phyloP scores from a whole-genome alignment of 2,329 filamentous ascomycete genomes.

The Exophiala mesophila region DNA sequence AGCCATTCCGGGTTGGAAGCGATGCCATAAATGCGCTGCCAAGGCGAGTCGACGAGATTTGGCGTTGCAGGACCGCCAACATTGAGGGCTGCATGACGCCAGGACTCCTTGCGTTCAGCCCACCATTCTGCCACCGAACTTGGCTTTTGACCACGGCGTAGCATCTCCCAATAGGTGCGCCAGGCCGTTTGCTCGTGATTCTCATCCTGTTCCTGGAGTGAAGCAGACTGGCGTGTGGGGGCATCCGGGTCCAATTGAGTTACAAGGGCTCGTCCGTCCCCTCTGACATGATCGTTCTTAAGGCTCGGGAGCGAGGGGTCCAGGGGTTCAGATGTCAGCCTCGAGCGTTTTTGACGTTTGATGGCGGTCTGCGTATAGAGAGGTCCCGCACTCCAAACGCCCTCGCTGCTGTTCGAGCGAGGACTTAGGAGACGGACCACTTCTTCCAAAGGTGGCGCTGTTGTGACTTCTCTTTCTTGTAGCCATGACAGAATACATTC shows the following conservation, averaged over 20 bases:
- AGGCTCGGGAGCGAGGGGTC: slow-evolving; percentile 57
- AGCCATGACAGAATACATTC: slow-evolving; percentile 80
- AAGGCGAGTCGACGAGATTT: slow-evolving; percentile 33
- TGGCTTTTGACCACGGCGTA: slow-evolving; percentile 75
- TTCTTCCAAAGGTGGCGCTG: slow-evolving; percentile 64
- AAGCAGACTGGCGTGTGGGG: slow-evolving; percentile 69
- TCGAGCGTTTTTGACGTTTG: slow-evolving; percentile 80
- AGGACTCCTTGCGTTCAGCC: slow-evolving; percentile 75
- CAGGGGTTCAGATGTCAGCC: slow-evolving; percentile 60
- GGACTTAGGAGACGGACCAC: slow-evolving; percentile 71
- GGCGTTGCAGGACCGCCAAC: slow-evolving; percentile 43
- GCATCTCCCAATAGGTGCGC: slow-evolving; percentile 89
- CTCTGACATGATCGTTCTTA: slow-evolving; percentile 47
- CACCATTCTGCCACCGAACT: slow-evolving; percentile 79
- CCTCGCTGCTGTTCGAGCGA: slow-evolving; percentile 67
- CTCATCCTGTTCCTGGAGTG: slow-evolving; percentile 74
- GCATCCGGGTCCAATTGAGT: slow-evolving; percentile 92
- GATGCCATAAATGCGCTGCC: slow-evolving; percentile 24
- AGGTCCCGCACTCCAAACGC: slow-evolving; percentile 83
- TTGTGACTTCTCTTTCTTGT: slow-evolving; percentile 64
- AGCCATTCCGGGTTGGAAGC: slow-evolving; percentile 24
- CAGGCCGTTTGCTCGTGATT: slow-evolving; percentile 88
- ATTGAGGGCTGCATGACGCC: slow-evolving; percentile 80
- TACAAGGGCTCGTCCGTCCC: slow-evolving; percentile 55
- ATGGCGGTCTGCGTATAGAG: slow-evolving; percentile 85